These are phyloP conservation scores for Trichoderma koningii DNA, from an alignment of 2,329 filamentous ascomycete species.

Conservation along the genomic window DNA sequence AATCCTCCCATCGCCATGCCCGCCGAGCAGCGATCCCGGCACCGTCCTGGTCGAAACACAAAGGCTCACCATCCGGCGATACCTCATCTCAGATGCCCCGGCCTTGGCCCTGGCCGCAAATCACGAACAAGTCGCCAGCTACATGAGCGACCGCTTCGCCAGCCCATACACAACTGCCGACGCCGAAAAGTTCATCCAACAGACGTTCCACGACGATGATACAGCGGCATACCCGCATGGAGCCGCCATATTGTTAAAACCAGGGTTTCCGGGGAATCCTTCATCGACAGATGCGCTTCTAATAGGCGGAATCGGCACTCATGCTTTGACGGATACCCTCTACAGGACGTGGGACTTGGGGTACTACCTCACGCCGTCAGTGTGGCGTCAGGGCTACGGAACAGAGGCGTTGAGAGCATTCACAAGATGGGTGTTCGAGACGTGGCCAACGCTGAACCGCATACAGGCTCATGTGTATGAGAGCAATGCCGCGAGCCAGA, in stretches of 20 bases:
- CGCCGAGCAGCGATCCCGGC: conserved; percentile 35
- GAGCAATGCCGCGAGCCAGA: conserved; percentile 46
- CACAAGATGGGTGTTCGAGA: conserved; percentile 48
- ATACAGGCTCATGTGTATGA: conserved; percentile 36
- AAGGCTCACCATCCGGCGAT: conserved; percentile 47
- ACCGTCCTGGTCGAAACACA: conserved; percentile 39
- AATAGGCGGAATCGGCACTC: conserved; percentile 48
- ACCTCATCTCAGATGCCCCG: conserved; percentile 43
- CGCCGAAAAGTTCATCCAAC: conserved; percentile 43
- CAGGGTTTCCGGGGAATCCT: conserved; percentile 35
- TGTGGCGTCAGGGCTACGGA: conserved; percentile 51
- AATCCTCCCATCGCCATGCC: conserved; percentile 23
- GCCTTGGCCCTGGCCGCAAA: conserved; percentile 42
- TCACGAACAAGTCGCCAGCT: conserved; percentile 41
- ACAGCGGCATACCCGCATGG: conserved; percentile 34
- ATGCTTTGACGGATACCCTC: conserved; percentile 42
- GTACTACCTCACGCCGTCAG: conserved; percentile 48
- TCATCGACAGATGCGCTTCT: conserved; percentile 32
- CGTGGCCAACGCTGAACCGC: conserved; percentile 42
- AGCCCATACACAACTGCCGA: conserved; percentile 48
- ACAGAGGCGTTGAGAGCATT: conserved; percentile 46
- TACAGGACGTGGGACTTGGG: conserved; percentile 51
- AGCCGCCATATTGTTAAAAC: conserved; percentile 42
- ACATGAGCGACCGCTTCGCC: conserved; percentile 50
- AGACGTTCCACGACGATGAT: conserved; percentile 27